These are phyloP conservation scores for Quercus dentata DNA, from an alignment of 306 rosid species.

Conservation along the genomic window DNA sequence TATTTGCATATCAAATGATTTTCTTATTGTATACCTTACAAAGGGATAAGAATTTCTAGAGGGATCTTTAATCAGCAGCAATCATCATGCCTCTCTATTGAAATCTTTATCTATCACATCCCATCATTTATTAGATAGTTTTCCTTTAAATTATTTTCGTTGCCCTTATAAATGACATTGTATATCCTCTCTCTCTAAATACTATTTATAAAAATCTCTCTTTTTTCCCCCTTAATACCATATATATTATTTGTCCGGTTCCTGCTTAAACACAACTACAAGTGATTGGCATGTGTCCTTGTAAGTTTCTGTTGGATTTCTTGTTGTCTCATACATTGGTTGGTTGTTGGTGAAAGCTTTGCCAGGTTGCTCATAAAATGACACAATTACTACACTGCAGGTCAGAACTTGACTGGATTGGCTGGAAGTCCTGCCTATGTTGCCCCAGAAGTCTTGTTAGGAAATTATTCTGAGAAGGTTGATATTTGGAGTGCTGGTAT, in stretches of 20 bases:
- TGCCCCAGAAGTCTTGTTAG: conserved; percentile 89
- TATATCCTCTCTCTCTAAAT: not conserved
- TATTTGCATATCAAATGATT: not conserved
- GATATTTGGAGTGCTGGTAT: conserved; percentile 99
- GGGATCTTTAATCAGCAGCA: not conserved
- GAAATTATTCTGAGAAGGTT: conserved; percentile 83
- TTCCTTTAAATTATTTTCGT: not conserved
- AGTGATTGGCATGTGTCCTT: not conserved
- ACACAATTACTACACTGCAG: conserved; percentile 38
- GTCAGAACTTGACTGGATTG: conserved; percentile 89
- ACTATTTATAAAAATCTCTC: too few species aligned
- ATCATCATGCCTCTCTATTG: not conserved
- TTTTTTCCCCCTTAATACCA: not conserved
- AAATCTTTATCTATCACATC: not conserved
- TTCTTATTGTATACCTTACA: not conserved
- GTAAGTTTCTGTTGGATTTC: not conserved
- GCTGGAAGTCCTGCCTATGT: conserved; percentile 99
- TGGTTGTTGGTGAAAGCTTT: conserved; percentile 17
- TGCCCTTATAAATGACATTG: not conserved
- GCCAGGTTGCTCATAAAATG: conserved; percentile 15
- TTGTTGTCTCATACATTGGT: not conserved
- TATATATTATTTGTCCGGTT: not conserved
- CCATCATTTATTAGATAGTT: not conserved
- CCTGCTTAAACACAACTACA: not conserved
- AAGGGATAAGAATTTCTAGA: not conserved